Base-by-base conservation (phyloP, 2,329 filamentous ascomycete species). In the Exophiala spinifera region DNA sequence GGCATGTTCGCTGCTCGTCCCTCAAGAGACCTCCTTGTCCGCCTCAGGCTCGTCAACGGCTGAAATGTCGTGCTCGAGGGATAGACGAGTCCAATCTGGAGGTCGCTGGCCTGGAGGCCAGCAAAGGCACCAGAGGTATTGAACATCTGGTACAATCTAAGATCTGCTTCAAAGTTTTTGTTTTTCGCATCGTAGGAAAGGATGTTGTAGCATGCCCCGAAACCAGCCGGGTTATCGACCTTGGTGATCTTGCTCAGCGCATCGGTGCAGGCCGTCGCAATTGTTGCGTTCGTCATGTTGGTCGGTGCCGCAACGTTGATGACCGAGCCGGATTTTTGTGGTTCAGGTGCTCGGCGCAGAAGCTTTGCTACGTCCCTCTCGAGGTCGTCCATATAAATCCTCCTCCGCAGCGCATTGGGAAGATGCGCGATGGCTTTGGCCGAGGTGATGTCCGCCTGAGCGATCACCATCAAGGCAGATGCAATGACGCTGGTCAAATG, bases 121-220 rank as follows among this genome's bases (percentile, higher is more conserved):
- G 62, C 62, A 73, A 79, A 81, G 14, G 72, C 71, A 17, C 72
- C 69, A 10, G 69, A 77, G 0, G 87, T 78, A 0, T 79, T 70
- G 4, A 83, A 84, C 44, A 91, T 72, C 69, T 86, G 84, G 72
- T 84, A 94, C 56, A 94, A 74, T 50, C 88, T 79, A 47, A 94
- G 70, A 67, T 94, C 89, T 25, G 88, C 88, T 70, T 88, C 81
- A 67, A 94, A 94, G 14, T 83, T 74, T 25, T 88, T 88, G 0
- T 81, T 84, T 31, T 62, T 65, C 63, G 81, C 82, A 72, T 92
- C 80, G 53, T 90, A 78, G 36, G 81, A 82, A 0, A 86, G 84
- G 20, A 95, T 71, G 68, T 94, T 95, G 74, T 92, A 94, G 79
- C 89, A 95, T 45, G 89, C 82, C 55, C 86, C 86, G 45, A 89